Evolutionary conservation across 2,329 filamentous ascomycete genomes (phyloP), one percentile per base, ranked within the genome.

Genomic region (Epichloe bromicola): DNA sequence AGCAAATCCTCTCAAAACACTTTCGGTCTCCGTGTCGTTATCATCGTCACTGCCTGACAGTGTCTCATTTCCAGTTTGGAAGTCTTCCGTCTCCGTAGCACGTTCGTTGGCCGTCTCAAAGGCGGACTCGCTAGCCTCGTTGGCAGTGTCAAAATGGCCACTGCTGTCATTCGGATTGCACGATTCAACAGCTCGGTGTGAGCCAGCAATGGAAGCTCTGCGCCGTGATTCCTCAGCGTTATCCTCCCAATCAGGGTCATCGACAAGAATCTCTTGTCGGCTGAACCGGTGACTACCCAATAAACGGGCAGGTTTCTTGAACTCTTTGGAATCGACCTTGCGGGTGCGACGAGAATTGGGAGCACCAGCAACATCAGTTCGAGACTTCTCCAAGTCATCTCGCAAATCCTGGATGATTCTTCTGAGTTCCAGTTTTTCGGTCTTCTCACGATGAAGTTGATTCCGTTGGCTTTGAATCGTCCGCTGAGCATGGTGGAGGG

Each of bases 391-490:
- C 30, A 98, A 71, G 61, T 98, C 93, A 63, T 98, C 93, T 37
- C 90, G 83, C 23, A 91, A 85, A 61, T 98, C 93, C 69, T 97
- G 91, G 33, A 97, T 79, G 78, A 98, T 88, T 53, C 91, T 86
- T 69, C 88, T 90, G 50, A 97, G 79, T 68, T 98, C 93, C 30
- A 97, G 79, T 74, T 96, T 98, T 67, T 98, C 93, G 0, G 91
- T 96, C 81, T 97, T 98, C 67, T 98, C 93, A 36, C 93, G 86
- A 66, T 98, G 91, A 45, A 97, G 86, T 61, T 90, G 95, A 65
- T 86, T 89, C 68, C 95, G 89, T 59, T 97, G 79, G 61, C 88
- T 95, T 65, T 97, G 91, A 53, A 98, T 96, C 70, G 95, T 96
- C 52, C 91, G 82, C 66, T 97, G 93, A 39, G 93, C 91, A 65